A percentile compares a stretch with the other conserved stretches of the same genome.
phyloP scores from a whole-genome alignment of 306 rosid species.

The Acacia crassicarpa region DNA sequence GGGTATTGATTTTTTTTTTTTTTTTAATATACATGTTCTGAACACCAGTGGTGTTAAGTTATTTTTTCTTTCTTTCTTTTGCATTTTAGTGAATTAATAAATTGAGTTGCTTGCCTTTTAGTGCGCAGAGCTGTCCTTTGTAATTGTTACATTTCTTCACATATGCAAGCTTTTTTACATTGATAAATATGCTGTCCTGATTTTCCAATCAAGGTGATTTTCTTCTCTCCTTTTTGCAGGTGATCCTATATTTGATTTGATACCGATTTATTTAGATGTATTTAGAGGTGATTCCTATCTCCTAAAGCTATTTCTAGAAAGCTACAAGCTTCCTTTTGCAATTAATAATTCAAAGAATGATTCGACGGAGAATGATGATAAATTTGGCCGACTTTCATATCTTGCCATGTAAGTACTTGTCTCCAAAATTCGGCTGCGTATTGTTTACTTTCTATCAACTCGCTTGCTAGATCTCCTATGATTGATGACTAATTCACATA shows the following conservation, averaged over 20 bases:
- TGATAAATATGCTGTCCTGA: neutral
- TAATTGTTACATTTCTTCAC: neutral
- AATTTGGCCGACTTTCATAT: constrained; percentile 72
- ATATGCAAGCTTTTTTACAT: neutral
- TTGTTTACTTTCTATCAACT: neutral
- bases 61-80: constrained; percentile 10
- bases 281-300: constrained; percentile 79
- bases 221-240: constrained; percentile 54
- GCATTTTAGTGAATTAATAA: neutral
- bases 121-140: neutral
- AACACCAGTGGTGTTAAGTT: neutral
- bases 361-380: constrained; percentile 46
- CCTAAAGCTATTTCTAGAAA: constrained; percentile 64
- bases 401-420: constrained; percentile 76
- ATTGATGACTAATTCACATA: neutral
- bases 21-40: neutral
- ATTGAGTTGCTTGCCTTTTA: neutral
- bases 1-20: neutral
- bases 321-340: constrained; percentile 81
- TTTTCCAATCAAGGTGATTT: neutral
- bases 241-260: constrained; percentile 76
- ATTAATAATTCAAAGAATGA: constrained; percentile 39
- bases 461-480: neutral
- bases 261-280: constrained; percentile 85
- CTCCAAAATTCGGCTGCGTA: constrained; percentile 10